Evolutionary conservation across 2,329 filamentous ascomycete species (phyloP), one percentile per base, ranked within the genome.

Genomic region (Ophiostoma quercus): DNA sequence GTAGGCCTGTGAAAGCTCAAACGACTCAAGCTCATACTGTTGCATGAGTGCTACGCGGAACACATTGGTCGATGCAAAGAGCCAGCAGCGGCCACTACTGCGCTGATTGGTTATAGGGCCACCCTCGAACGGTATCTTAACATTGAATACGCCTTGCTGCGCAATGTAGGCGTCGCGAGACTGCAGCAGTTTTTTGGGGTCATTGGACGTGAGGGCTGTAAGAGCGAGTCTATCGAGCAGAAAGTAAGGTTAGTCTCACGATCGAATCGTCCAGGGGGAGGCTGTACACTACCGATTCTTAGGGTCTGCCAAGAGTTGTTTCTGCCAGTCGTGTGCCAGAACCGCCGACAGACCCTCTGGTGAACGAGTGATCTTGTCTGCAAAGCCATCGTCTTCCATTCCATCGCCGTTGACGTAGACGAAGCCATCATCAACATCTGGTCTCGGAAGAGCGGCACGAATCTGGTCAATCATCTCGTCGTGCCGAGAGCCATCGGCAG

Each of bases 1-100:
- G 76, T 96, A 96, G 0, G 89, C 84, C 79, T 96, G 93, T 39
- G 90, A 93, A n/a, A 97, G 83, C 82, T 96, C 91, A 75, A 96
- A 96, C 68, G 85, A 83, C 66, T 88, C 85, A 25, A 96, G 85
- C 73, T 88, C 87, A 79, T 96, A 91, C 75, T 89, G 89, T 79
- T 91, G 90, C 90, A 95, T 94, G 66, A 96, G 83, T 0, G 92
- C 90, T n/a, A 96, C 85, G 37, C 93, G 90, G 80, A 96, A 95
- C 70, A 96, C 89, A 75, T 96, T 96, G n/a, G 92, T 95, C 4
- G 91, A 88, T 0, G 93, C 93, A 75, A 97, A 97, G 73, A 96
- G 86, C 93, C 93, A 97, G 83, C 93, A 97, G 73, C 93, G 85
- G 8, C 92, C 93, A 1, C 90, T 93, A 8, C 86, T 86, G 43